A percentile compares a stretch with the other conserved stretches of the same genome.
These are phyloP conservation scores for Ramichloridium luteum DNA, from an alignment of 2,329 filamentous ascomycete genomes.

Conservation along the genomic window DNA sequence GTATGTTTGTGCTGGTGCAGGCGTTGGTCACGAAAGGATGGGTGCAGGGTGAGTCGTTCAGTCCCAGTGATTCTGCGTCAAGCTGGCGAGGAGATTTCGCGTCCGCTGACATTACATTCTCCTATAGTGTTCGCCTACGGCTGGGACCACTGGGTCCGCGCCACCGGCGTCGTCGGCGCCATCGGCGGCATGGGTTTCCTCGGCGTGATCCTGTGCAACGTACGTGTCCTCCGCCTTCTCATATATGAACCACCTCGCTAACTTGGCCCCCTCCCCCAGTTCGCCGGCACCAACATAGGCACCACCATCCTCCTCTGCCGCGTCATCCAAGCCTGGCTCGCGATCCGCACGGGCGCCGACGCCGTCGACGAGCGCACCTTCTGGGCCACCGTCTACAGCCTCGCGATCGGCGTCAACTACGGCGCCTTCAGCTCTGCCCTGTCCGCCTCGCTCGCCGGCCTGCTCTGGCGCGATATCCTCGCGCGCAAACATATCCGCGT, in stretches of 20 bases:
- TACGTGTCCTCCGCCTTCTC: constrained; percentile 31
- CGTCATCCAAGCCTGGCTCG: constrained; percentile 55
- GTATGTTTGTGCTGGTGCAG: constrained; percentile 65
- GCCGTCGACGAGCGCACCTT: constrained; percentile 53
- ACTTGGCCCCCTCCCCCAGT: constrained; percentile 35
- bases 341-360: constrained; percentile 39
- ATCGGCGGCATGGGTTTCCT: constrained; percentile 64
- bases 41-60: constrained; percentile 41
- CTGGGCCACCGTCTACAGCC: constrained; percentile 62
- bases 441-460: constrained; percentile 57
- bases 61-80: too few relatives aligned
- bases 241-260: constrained; percentile 5
- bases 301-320: constrained; percentile 62
- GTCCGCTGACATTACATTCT: neutral
- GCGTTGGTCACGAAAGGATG: constrained; percentile 61
- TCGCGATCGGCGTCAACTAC: constrained; percentile 64
- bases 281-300: constrained; percentile 65
- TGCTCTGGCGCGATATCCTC: constrained; percentile 62
- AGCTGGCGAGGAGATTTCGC: neutral
- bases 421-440: constrained; percentile 63
- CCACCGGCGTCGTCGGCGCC: constrained; percentile 55
- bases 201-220: constrained; percentile 59
- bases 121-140: constrained; percentile 52
- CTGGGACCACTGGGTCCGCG: constrained; percentile 60
- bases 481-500: constrained; percentile 56